Percentiles rank a stretch among this genome's conserved stretches.
Evolutionary conservation across 192 early-diverging fungal genomes (phyloP).

Genomic region (Umbelopsis vinacea): DNA sequence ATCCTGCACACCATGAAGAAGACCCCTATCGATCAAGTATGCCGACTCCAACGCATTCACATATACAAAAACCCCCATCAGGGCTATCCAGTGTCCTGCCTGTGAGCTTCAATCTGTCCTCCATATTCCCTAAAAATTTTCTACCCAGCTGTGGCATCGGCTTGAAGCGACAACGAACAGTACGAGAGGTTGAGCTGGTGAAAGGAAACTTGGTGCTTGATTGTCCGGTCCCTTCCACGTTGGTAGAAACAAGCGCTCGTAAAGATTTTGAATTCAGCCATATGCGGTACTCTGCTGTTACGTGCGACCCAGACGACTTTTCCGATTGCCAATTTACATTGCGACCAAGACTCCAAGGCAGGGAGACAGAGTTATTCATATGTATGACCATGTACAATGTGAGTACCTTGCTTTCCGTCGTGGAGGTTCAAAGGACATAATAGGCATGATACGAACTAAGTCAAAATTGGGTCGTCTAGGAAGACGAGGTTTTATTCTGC

Average conservation of each 20-base stretch:
- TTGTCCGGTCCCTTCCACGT: conserved; percentile 68
- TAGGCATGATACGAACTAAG: conserved; percentile 32
- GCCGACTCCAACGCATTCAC: background rate
- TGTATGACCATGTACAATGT: conserved; percentile 85
- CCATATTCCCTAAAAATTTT: background rate
- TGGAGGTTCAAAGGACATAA: background rate
- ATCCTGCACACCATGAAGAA: background rate
- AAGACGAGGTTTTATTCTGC: conserved; percentile 89
- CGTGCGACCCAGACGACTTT: conserved; percentile 89
- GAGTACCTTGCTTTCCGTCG: conserved; percentile 25
- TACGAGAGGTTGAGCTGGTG: conserved; percentile 60
- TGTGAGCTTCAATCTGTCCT: background rate
- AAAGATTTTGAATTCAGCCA: conserved; percentile 85
- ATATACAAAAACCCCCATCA: background rate
- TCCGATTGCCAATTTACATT: conserved; percentile 74
- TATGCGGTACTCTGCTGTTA: conserved; percentile 93
- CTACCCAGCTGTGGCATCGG: background rate
- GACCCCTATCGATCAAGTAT: background rate
- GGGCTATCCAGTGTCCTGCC: background rate
- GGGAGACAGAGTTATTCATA: conserved; percentile 79
- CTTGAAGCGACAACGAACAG: conserved; percentile 12
- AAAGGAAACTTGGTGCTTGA: conserved; percentile 78
- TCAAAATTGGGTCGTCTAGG: conserved; percentile 67
- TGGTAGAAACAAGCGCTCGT: conserved; percentile 56
- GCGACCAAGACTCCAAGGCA: conserved; percentile 57